phyloP scores from a whole-genome alignment of 805 yeast genomes.

The Vanderwaltozyma tropicalis region DNA sequence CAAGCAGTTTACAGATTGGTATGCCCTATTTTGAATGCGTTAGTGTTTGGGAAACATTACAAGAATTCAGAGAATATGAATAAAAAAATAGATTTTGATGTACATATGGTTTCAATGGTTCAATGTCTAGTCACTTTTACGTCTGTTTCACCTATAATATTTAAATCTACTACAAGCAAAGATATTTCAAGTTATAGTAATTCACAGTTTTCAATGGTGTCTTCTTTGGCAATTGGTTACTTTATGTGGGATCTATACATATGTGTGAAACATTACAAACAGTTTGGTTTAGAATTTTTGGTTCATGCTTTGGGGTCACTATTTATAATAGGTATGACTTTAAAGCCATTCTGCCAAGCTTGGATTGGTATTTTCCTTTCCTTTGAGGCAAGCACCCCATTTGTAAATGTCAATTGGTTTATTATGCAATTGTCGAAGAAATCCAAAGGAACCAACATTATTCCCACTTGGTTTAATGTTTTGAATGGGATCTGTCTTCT shows the following conservation, averaged over 20 bases:
- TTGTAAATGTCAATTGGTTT: conserved; percentile 91
- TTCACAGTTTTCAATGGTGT: conserved; percentile 66
- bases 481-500: conserved; percentile 66
- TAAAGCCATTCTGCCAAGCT: conserved; percentile 67
- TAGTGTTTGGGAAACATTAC: conserved; percentile 46
- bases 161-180: conserved; percentile 38
- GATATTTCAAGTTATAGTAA: conserved; percentile 58
- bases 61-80: conserved; percentile 34
- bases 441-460: background rate
- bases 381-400: conserved; percentile 87
- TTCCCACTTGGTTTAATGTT: conserved; percentile 39
- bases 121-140: conserved; percentile 62
- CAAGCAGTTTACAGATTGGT: conserved; percentile 36
- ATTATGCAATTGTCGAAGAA: conserved; percentile 67
- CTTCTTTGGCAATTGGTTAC: conserved; percentile 71
- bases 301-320: conserved; percentile 79
- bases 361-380: conserved; percentile 74
- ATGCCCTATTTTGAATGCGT: conserved; percentile 42
- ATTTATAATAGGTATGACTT: conserved; percentile 53
- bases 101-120: conserved; percentile 80
- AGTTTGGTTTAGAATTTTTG: conserved; percentile 75
- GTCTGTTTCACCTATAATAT: conserved; percentile 52
- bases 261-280: conserved; percentile 48
- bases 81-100: conserved; percentile 66
- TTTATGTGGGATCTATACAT: conserved; percentile 82